These are phyloP conservation scores for Paraphaeosphaeria minitans DNA, from an alignment of 2,329 filamentous ascomycete species.

Conservation along the genomic window DNA sequence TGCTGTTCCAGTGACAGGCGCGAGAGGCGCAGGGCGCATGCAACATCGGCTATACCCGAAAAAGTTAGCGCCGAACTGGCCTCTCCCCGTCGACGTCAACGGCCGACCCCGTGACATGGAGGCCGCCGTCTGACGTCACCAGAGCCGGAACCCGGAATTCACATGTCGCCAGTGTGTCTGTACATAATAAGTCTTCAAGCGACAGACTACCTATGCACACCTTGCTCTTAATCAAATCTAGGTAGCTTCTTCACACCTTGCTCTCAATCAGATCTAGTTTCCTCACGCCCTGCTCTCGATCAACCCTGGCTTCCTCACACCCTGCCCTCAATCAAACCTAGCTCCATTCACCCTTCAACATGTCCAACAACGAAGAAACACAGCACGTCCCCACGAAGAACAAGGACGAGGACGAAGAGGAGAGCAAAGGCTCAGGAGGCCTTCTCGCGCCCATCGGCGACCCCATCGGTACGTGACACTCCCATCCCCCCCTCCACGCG, in stretches of 20 bases:
- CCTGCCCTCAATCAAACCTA: too few relatives aligned
- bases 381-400: constrained; percentile 37
- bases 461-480: constrained; percentile 31
- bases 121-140: constrained; percentile 9
- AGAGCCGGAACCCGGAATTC: constrained; percentile 1
- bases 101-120: not conserved
- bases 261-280: not conserved
- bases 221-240: not conserved
- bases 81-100: not conserved
- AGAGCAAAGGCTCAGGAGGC: constrained; percentile 30
- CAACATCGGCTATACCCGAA: not conserved
- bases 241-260: not conserved
- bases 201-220: not conserved
- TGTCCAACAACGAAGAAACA: constrained; percentile 20
- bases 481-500: not conserved
- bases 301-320: too few relatives aligned
- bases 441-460: constrained; percentile 39
- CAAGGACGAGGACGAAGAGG: constrained; percentile 26
- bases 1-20: not conserved
- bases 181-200: not conserved
- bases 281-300: too few relatives aligned
- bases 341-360: not conserved
- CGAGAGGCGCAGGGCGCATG: not conserved
- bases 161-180: not conserved
- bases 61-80: not conserved